A percentile compares a stretch with the other conserved stretches of the same genome.
phyloP scores from a whole-genome alignment of 257 asterid genomes.

The Solanum piurae region DNA sequence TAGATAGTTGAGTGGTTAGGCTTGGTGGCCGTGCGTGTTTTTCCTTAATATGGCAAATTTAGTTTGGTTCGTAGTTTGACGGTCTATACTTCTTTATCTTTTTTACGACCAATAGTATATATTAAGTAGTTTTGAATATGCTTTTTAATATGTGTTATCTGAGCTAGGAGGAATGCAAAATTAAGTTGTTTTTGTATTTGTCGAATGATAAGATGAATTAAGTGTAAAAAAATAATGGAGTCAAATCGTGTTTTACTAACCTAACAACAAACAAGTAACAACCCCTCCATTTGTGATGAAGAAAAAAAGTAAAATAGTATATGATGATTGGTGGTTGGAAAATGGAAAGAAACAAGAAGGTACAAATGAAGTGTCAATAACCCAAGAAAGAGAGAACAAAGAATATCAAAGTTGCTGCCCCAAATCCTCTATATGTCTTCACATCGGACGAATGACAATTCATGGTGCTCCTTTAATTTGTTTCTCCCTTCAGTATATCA shows the following conservation, averaged over 20 bases:
- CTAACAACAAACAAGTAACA: not conserved
- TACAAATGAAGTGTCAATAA: conserved; percentile 14
- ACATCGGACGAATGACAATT: conserved; percentile 8
- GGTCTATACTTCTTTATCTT: too few species aligned
- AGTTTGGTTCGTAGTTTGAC: too few species aligned
- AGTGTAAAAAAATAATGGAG: not conserved
- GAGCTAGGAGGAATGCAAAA: too few species aligned
- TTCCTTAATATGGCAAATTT: too few species aligned
- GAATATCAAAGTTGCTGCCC: conserved; percentile 4
- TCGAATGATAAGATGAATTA: not conserved
- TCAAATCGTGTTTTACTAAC: not conserved
- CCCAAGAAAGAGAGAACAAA: conserved; percentile 17
- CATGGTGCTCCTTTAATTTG: not conserved
- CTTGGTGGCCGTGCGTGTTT: not conserved
- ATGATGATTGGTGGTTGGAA: conserved; percentile 31
- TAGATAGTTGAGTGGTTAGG: too few species aligned
- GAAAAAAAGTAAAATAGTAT: not conserved
- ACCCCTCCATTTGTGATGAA: not conserved
- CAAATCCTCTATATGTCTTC: conserved; percentile 12
- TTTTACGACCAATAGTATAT: too few species aligned
- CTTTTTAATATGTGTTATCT: too few species aligned
- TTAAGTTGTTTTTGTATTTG: not conserved
- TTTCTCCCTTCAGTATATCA: not conserved
- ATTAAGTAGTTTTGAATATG: too few species aligned
- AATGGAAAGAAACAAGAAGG: conserved; percentile 22